phyloP scores from a whole-genome alignment of 2,329 filamentous ascomycete species.

The Paracorniculantispora psalliotae region DNA sequence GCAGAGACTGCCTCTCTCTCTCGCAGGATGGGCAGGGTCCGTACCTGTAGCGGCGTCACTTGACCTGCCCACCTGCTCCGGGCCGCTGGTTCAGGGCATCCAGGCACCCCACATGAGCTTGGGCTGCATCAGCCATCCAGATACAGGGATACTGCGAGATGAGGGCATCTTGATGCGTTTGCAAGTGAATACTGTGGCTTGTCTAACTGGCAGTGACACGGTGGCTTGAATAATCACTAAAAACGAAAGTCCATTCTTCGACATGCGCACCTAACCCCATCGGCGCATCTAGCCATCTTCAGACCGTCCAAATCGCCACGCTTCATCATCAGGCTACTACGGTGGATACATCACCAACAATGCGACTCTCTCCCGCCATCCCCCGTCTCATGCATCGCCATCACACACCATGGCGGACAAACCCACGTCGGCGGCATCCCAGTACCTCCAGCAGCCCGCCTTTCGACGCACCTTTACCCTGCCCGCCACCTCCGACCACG shows the following conservation, averaged over 20 bases:
- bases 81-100: background rate
- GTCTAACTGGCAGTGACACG: too few relatives aligned
- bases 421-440: background rate
- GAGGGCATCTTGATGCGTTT: background rate
- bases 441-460: slow-evolving; percentile 4
- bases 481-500: slow-evolving; percentile 18
- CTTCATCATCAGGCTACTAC: background rate
- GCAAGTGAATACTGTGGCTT: too few relatives aligned
- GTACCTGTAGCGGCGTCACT: background rate
- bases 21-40: too few relatives aligned
- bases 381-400: background rate
- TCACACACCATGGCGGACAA: background rate
- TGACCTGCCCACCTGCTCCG: background rate
- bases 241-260: too few relatives aligned
- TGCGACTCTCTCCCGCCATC: background rate
- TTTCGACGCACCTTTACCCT: slow-evolving; percentile 23
- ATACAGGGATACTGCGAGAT: too few relatives aligned
- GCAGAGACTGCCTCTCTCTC: too few relatives aligned
- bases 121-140: background rate
- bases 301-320: too few relatives aligned
- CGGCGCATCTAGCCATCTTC: too few relatives aligned
- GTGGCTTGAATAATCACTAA: too few relatives aligned
- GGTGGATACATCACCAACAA: background rate
- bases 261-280: too few relatives aligned
- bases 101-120: background rate